Evolutionary conservation across 345 rosid species (phyloP), one percentile per base, ranked within the genome.

Genomic region (Acer yangbiense): DNA sequence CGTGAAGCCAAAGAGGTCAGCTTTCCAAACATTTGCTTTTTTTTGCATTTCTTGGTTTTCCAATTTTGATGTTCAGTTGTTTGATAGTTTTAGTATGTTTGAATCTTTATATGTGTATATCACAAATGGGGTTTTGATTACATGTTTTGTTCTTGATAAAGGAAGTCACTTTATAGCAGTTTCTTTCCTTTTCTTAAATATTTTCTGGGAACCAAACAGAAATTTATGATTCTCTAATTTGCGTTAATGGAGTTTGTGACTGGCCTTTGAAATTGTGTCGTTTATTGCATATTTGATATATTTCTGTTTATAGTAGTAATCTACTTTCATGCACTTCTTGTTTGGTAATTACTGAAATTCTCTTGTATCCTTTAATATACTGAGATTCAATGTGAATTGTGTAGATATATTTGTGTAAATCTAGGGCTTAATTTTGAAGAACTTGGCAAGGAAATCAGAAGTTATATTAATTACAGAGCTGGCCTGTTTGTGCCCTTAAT

Each of bases 1-100:
- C 87, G 79, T 69, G 89, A 87, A 75, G 65, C 80, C 77, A 72
- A 77, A 77, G 88, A 91, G 97, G 98, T 92, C 18, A 65, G 87
- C 81, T 41, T 25, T 57, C 50, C 2, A 13, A 52, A 61, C 13
- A 35, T 29, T 58, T 43, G 46, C 8, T 43, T 9, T 55, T 23
- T 43, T 66, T 1, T 79, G 1, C 39, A 3, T 10, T 44, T 69
- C 20, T 75, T 63, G 21, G 3, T 68, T 43, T 73, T 54, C 46
- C 50, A 60, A 1, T 73, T 63, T 64, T 62, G 16, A 0, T 16
- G 67, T 79, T 77, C 21, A 20, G 60, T 65, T 72, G 48, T 25
- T 74, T 43, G 29, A 43, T 21, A 39, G 3, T 39, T 12, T n/a
- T 60, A 9, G 54, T 54, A 61, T 46, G 69, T 60, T 67, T 60